A percentile compares a stretch with the other conserved stretches of the same genome.
phyloP scores from a whole-genome alignment of 768 basidiomycete species.

The Tulasnella sp. region DNA sequence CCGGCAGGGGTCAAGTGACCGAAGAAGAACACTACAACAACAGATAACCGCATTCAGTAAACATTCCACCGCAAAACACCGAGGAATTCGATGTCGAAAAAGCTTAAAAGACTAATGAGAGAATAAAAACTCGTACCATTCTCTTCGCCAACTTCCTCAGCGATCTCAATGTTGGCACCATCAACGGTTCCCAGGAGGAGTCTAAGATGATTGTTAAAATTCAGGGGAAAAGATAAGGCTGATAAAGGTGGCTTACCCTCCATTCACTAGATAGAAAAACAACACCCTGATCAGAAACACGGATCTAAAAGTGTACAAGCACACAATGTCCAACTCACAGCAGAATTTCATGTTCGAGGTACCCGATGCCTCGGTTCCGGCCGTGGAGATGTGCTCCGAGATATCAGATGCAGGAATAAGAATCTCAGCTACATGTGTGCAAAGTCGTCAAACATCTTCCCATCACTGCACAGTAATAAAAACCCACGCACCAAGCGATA shows the following conservation, averaged over 20 bases:
- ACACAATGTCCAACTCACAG: not conserved
- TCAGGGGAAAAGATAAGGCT: not conserved
- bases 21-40: slow-evolving; percentile 48
- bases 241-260: slow-evolving; percentile 35
- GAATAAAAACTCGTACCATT: slow-evolving; percentile 63
- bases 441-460: not conserved
- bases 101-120: slow-evolving; percentile 12
- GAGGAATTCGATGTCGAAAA: not conserved
- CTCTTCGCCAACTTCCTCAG: slow-evolving; percentile 84
- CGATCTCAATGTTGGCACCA: slow-evolving; percentile 94
- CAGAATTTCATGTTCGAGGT: slow-evolving; percentile 49
- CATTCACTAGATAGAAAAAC: slow-evolving; percentile 64
- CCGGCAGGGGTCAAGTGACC: slow-evolving; percentile 67
- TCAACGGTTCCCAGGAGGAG: slow-evolving; percentile 36
- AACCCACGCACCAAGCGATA: slow-evolving; percentile 13
- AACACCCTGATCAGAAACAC: not conserved
- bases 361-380: slow-evolving; percentile 66
- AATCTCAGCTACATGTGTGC: slow-evolving; percentile 46
- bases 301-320: no score
- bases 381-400: slow-evolving; percentile 93
- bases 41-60: not conserved
- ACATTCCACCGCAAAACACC: not conserved
- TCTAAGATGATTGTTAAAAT: no score
- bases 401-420: slow-evolving; percentile 89
- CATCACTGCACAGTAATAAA: not conserved